phyloP scores from a whole-genome alignment of 1,284 basidiomycete species.

The Melanopsichium pennsylvanicum region DNA sequence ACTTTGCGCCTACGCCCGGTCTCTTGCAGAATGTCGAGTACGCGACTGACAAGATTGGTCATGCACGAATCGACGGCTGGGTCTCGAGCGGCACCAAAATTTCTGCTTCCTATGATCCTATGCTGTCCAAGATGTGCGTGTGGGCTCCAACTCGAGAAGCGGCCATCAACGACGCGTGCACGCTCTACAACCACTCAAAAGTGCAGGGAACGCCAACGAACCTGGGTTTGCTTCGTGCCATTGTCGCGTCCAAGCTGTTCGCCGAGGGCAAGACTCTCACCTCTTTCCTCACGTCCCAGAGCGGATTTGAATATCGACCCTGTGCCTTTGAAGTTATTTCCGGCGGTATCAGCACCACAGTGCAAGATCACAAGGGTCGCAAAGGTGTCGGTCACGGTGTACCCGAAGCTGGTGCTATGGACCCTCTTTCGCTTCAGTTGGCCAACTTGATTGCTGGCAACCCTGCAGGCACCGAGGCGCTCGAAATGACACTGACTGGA shows the following conservation, averaged over 20 bases:
- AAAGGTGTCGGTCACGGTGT: constrained; percentile 71
- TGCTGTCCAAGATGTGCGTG: constrained; percentile 69
- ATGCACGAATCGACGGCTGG: constrained; percentile 71
- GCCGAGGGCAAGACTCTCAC: constrained; percentile 71
- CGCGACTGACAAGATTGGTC: constrained; percentile 44
- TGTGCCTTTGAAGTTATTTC: constrained; percentile 72
- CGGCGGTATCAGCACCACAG: constrained; percentile 72
- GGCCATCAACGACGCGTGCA: constrained; percentile 62
- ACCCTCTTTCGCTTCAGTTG: constrained; percentile 71
- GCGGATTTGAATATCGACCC: constrained; percentile 55
- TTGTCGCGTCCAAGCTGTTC: constrained; percentile 13
- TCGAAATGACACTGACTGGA: constrained; percentile 69
- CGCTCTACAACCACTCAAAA: constrained; percentile 47
- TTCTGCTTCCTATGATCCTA: constrained; percentile 72
- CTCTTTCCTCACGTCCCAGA: constrained; percentile 69
- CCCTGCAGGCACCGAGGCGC: constrained; percentile 69
- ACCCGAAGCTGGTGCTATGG: constrained; percentile 76
- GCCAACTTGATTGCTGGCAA: constrained; percentile 76
- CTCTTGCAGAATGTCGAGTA: constrained; percentile 69
- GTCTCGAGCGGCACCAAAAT: constrained; percentile 71
- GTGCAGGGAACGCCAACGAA: constrained; percentile 66
- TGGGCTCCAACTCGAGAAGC: constrained; percentile 67
- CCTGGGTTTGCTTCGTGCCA: constrained; percentile 17
- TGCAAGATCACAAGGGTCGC: constrained; percentile 74
- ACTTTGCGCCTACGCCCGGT: constrained; percentile 74